Conservation (phyloP, 23 red algal genomes). For the Gracilaria caudata region DNA sequence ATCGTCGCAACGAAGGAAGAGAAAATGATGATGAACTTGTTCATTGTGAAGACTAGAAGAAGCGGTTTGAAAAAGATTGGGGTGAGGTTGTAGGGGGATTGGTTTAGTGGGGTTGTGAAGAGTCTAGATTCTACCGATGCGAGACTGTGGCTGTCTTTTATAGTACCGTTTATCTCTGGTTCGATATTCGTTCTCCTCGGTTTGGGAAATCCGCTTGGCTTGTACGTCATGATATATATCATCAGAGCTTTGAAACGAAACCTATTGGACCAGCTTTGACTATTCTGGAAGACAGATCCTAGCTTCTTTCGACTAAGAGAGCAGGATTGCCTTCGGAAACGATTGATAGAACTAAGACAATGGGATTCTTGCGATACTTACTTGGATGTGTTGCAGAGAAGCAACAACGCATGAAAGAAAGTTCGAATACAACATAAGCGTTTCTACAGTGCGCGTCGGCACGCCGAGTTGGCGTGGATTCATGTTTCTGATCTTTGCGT, state of each 20-base stretch:
- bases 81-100: not conserved
- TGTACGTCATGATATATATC: constrained; percentile 17
- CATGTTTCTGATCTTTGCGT: too few species aligned
- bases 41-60: not conserved
- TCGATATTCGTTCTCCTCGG: not conserved
- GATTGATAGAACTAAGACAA: not conserved
- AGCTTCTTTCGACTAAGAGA: not conserved
- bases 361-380: not conserved
- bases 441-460: too few species aligned
- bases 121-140: not conserved
- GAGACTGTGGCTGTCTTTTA: not conserved
- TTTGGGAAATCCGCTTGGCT: not conserved
- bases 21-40: constrained; percentile 4
- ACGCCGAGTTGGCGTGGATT: too few species aligned
- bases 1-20: not conserved
- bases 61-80: not conserved
- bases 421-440: too few species aligned
- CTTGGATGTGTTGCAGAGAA: too few species aligned
- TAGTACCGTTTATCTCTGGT: not conserved
- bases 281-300: not conserved
- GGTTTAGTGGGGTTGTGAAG: not conserved
- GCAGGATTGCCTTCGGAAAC: not conserved
- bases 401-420: too few species aligned
- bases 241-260: not conserved
- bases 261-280: not conserved